Percentiles rank a stretch among this genome's conserved stretches.
Conservation (phyloP, 2,329 filamentous ascomycete species). For the Aspergillus arachidicola region DNA sequence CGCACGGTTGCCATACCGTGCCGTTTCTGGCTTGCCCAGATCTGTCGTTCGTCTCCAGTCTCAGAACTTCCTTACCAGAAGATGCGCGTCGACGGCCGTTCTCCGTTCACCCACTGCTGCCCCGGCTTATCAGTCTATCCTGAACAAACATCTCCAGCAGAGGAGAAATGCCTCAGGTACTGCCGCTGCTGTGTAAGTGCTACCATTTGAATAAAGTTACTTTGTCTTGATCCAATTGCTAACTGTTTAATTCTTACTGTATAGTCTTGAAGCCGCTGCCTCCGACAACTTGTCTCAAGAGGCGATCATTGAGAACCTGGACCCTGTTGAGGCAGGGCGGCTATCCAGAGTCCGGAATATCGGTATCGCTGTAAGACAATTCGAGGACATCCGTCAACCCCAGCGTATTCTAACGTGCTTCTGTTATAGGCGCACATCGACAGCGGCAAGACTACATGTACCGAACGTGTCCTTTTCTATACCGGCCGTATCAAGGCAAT, state of each 20-base stretch:
- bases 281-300: constrained; percentile 62
- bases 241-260: constrained; percentile 13
- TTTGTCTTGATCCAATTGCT: constrained; percentile 5
- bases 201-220: background rate
- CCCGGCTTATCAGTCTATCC: constrained; percentile 38
- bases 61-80: constrained; percentile 38
- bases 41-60: constrained; percentile 36
- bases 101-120: constrained; percentile 36
- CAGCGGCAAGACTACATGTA: constrained; percentile 95
- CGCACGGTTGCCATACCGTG: constrained; percentile 43
- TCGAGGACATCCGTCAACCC: no score
- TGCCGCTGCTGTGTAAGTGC: constrained; percentile 48
- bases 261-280: constrained; percentile 57
- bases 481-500: constrained; percentile 96
- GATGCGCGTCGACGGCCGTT: constrained; percentile 43
- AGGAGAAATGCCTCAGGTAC: constrained; percentile 46
- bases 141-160: constrained; percentile 47
- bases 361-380: constrained; percentile 78
- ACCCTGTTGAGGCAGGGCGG: constrained; percentile 74
- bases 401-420: background rate
- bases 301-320: constrained; percentile 76
- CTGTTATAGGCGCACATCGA: constrained; percentile 83
- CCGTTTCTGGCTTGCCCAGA: constrained; percentile 40
- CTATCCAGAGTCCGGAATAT: constrained; percentile 89
- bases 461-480: constrained; percentile 96